Evolutionary conservation across 352 stramenopile species (phyloP).

Genomic region (Albugo laibachii): DNA sequence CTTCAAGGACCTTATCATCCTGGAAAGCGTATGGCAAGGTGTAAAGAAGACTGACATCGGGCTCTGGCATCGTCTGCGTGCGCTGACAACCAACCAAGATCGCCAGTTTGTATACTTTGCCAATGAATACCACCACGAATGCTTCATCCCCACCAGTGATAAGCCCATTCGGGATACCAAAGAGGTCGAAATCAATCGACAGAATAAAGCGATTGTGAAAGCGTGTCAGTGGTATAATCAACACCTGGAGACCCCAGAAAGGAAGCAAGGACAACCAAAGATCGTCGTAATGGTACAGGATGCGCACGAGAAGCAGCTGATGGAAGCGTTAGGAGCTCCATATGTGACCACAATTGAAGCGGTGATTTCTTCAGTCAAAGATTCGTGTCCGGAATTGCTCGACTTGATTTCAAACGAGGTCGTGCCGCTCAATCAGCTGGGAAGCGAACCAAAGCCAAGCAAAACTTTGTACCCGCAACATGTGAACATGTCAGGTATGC

Average conservation of each 20-base stretch:
- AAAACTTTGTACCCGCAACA: constrained; percentile 61
- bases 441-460: constrained; percentile 15
- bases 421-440: constrained; percentile 5
- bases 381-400: constrained; percentile 24
- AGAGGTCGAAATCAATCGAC: constrained; percentile 57
- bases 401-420: constrained; percentile 27
- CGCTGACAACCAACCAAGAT: constrained; percentile 65
- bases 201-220: constrained; percentile 66
- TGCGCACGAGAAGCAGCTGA: constrained; percentile 24
- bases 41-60: constrained; percentile 76
- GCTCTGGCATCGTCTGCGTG: constrained; percentile 76
- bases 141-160: constrained; percentile 22
- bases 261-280: constrained; percentile 13
- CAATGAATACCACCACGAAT: constrained; percentile 81
- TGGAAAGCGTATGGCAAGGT: constrained; percentile 82
- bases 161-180: constrained; percentile 1
- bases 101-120: constrained; percentile 84
- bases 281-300: constrained; percentile 51
- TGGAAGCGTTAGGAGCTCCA: constrained; percentile 21
- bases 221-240: constrained; percentile 61
- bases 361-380: constrained; percentile 31
- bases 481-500: constrained; percentile 47
- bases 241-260: constrained; percentile 33
- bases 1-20: constrained; percentile 73
- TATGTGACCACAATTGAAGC: constrained; percentile 32